phyloP scores from a whole-genome alignment of 169 alveolate species.

The Eimeria praecox region DNA sequence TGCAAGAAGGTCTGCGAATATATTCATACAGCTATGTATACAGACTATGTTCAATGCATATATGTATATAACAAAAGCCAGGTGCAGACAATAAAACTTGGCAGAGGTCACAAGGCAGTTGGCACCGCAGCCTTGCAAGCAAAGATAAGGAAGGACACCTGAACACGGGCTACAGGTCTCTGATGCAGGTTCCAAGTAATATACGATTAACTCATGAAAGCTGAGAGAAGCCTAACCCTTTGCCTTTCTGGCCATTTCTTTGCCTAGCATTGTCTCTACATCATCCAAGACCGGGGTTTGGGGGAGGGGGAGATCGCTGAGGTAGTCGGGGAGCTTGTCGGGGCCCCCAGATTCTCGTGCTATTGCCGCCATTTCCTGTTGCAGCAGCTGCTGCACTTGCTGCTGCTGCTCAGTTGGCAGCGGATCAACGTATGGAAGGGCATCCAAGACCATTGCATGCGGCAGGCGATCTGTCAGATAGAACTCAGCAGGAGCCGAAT shows the following conservation, averaged over 20 bases:
- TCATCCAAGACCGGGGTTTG: conserved; percentile 22
- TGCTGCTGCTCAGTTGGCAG: conserved; percentile 64
- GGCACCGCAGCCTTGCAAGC: neutral
- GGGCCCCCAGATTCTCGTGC: conserved; percentile 24
- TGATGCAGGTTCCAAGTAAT: neutral
- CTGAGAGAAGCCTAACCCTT: neutral
- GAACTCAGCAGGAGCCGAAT: neutral
- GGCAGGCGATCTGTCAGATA: conserved; percentile 35
- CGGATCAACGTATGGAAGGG: conserved; percentile 57
- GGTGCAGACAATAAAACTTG: neutral
- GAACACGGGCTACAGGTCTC: neutral
- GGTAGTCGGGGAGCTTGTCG: conserved; percentile 43
- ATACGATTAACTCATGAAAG: neutral
- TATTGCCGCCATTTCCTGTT: conserved; percentile 47
- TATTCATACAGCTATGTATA: neutral
- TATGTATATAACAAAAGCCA: neutral
- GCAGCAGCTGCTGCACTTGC: conserved; percentile 50
- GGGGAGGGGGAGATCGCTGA: conserved; percentile 15
- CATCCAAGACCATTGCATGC: conserved; percentile 32
- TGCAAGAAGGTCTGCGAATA: neutral
- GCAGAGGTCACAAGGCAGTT: neutral
- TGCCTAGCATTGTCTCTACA: conserved; percentile 15
- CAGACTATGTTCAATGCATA: neutral
- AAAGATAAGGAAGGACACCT: neutral
- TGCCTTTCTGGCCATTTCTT: conserved; percentile 5